These are phyloP conservation scores for Epichloe typhina DNA, from an alignment of 2,329 filamentous ascomycete genomes.

Conservation along the genomic window DNA sequence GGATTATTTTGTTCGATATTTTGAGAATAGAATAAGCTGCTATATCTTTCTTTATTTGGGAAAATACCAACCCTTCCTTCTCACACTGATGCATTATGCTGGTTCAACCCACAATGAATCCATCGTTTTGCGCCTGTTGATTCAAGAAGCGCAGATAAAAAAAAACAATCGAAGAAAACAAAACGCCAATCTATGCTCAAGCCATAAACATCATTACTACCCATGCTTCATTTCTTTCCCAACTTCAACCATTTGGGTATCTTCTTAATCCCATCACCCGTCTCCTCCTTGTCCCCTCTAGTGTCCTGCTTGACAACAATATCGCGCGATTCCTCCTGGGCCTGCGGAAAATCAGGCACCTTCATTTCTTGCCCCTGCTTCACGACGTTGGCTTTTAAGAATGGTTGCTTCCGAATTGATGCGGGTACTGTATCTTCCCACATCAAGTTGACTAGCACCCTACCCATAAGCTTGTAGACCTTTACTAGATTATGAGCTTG, in stretches of 20 bases:
- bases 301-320: slow-evolving; percentile 11
- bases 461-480: slow-evolving; percentile 55
- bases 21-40: slow-evolving; percentile 1
- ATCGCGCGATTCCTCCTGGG: slow-evolving; percentile 25
- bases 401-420: slow-evolving; percentile 39
- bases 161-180: background rate
- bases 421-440: slow-evolving; percentile 56
- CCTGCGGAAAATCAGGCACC: slow-evolving; percentile 41
- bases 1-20: slow-evolving; percentile 1
- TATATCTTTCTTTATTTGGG: background rate
- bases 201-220: background rate
- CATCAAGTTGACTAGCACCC: slow-evolving; percentile 61
- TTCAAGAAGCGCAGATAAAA: background rate
- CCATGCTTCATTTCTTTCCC: slow-evolving; percentile 49
- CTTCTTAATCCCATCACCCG: slow-evolving; percentile 30
- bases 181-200: background rate
- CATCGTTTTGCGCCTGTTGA: background rate
- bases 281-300: slow-evolving; percentile 23
- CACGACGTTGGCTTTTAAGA: slow-evolving; percentile 45
- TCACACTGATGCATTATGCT: background rate
- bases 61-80: slow-evolving; percentile 3
- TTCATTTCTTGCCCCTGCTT: slow-evolving; percentile 53
- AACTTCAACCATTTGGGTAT: slow-evolving; percentile 62
- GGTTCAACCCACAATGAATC: background rate
- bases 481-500: slow-evolving; percentile 49